These are phyloP conservation scores for Pythium angustatum DNA, from an alignment of 352 stramenopile species.

Conservation along the genomic window DNA sequence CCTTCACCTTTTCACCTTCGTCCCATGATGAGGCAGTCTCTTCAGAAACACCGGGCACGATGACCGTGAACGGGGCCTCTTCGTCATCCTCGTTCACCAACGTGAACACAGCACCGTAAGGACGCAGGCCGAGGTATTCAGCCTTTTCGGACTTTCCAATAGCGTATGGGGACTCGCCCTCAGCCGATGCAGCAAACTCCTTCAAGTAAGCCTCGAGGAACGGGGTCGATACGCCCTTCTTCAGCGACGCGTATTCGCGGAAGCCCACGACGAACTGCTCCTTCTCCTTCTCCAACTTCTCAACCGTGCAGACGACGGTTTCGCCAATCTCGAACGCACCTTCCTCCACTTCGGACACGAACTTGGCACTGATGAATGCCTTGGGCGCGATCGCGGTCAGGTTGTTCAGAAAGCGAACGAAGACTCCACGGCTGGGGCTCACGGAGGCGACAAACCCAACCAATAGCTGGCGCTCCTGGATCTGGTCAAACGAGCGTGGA, in stretches of 20 bases:
- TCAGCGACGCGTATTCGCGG: constrained; percentile 38
- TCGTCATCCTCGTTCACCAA: constrained; percentile 67
- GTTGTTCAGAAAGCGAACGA: constrained; percentile 89
- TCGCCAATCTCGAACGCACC: constrained; percentile 85
- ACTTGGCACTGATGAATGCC: constrained; percentile 75
- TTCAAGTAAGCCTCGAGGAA: constrained; percentile 65
- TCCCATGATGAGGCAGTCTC: constrained; percentile 42
- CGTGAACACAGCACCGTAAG: constrained; percentile 87
- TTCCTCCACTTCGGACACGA: constrained; percentile 65
- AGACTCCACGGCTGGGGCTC: constrained; percentile 74
- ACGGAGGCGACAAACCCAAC: constrained; percentile 84
- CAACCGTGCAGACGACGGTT: constrained; percentile 79
- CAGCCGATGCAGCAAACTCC: constrained; percentile 28
- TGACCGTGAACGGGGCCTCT: constrained; percentile 63
- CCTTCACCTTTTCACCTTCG: constrained; percentile 68
- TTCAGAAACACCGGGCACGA: constrained; percentile 50
- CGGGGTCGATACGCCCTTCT: constrained; percentile 28
- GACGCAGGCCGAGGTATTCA: constrained; percentile 80
- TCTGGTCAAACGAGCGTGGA: constrained; percentile 58
- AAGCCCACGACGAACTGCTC: constrained; percentile 85
- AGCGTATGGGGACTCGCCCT: constrained; percentile 31
- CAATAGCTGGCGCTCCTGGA: constrained; percentile 61
- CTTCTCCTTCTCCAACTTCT: constrained; percentile 74
- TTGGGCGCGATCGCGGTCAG: constrained; percentile 80
- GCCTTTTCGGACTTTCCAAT: constrained; percentile 80